Percentiles rank a stretch among this genome's conserved stretches.
Evolutionary conservation across 805 yeast genomes (phyloP).

Genomic region (Pichia paraexigua): DNA sequence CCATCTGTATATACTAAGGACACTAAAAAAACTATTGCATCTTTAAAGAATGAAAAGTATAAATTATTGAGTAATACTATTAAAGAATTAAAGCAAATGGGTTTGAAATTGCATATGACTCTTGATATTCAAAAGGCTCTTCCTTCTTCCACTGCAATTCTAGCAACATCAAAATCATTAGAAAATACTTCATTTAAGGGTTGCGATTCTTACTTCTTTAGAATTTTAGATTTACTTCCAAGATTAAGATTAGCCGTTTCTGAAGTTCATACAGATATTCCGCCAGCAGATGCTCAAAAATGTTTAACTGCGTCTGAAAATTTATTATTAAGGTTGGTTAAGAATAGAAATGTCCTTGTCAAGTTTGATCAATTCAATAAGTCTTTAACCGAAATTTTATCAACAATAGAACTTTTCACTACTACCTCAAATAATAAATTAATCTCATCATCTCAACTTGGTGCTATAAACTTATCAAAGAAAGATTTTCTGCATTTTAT

Average conservation of each 20-base stretch:
- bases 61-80: conserved; percentile 70
- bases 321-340: conserved; percentile 49
- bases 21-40: conserved; percentile 59
- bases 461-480: neutral
- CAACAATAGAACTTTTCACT: conserved; percentile 5
- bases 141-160: conserved; percentile 51
- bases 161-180: conserved; percentile 48
- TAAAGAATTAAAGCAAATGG: conserved; percentile 66
- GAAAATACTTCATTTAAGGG: conserved; percentile 28
- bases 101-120: conserved; percentile 59
- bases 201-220: conserved; percentile 50
- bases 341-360: conserved; percentile 41
- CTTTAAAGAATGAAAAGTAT: conserved; percentile 74
- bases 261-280: conserved; percentile 62
- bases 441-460: neutral
- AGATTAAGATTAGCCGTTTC: conserved; percentile 60
- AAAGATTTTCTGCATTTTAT: conserved; percentile 7
- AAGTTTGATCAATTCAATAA: conserved; percentile 20
- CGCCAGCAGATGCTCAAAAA: conserved; percentile 62
- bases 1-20: conserved; percentile 67
- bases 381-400: conserved; percentile 7
- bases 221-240: conserved; percentile 74
- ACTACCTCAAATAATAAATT: neutral
- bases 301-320: conserved; percentile 75
- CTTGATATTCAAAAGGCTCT: conserved; percentile 59